Conservation (phyloP, 257 asterid species). For the Orobanche coerulescens region DNA sequence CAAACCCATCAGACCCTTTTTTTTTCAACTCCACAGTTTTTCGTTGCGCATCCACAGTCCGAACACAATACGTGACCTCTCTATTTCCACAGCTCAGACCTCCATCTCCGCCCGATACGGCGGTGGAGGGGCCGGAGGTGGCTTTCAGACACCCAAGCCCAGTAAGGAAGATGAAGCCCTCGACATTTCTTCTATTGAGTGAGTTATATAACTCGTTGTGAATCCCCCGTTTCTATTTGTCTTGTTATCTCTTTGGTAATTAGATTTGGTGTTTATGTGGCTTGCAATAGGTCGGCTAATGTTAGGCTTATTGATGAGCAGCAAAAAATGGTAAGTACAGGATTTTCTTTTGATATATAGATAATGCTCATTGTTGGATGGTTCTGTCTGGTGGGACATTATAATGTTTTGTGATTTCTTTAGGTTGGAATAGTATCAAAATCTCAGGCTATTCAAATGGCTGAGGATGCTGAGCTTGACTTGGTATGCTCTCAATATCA, state of each 20-base stretch:
- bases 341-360: neutral
- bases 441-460: slow-evolving; percentile 78
- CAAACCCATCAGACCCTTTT: slow-evolving; percentile 25
- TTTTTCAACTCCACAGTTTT: slow-evolving; percentile 27
- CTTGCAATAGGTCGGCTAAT: slow-evolving; percentile 63
- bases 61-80: slow-evolving; percentile 22
- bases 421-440: slow-evolving; percentile 82
- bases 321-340: slow-evolving; percentile 75
- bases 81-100: slow-evolving; percentile 25
- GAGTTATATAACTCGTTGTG: slow-evolving; percentile 7
- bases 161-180: slow-evolving; percentile 65
- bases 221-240: neutral
- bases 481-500: slow-evolving; percentile 52
- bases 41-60: slow-evolving; percentile 31
- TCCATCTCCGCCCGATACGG: slow-evolving; percentile 59
- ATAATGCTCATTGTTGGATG: slow-evolving; percentile 17
- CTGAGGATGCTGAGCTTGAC: slow-evolving; percentile 85
- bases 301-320: slow-evolving; percentile 86
- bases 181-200: slow-evolving; percentile 61
- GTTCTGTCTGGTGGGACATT: slow-evolving; percentile 14
- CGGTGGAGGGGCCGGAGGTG: slow-evolving; percentile 46
- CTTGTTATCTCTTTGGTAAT: slow-evolving; percentile 1
- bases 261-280: slow-evolving; percentile 22
- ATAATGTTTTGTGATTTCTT: slow-evolving; percentile 23
- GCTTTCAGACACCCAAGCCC: slow-evolving; percentile 32